A percentile compares a stretch with the other conserved stretches of the same genome.
These are phyloP conservation scores for Nigrospora oryzae DNA, from an alignment of 2,329 filamentous ascomycete species.

Conservation along the genomic window DNA sequence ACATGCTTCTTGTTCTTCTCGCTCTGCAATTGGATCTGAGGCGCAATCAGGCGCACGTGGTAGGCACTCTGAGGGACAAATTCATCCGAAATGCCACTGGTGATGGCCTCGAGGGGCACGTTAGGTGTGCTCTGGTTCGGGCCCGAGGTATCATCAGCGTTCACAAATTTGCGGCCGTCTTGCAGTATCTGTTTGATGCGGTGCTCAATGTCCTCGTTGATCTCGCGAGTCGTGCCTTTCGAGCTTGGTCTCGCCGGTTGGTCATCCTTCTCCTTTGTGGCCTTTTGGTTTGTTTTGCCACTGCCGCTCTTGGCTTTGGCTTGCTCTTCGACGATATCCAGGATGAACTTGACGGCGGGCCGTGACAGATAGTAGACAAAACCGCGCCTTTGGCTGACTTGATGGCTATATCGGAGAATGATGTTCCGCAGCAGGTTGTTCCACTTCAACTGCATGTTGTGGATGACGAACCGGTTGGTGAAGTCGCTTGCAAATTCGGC, in stretches of 20 bases:
- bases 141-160: constrained; percentile 51
- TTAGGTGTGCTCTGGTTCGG: constrained; percentile 21
- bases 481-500: constrained; percentile 89
- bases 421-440: constrained; percentile 95
- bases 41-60: constrained; percentile 88
- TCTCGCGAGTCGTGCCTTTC: constrained; percentile 44
- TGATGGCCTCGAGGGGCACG: constrained; percentile 51
- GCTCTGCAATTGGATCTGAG: constrained; percentile 95
- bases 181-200: constrained; percentile 78
- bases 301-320: constrained; percentile 53
- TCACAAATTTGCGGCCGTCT: constrained; percentile 76
- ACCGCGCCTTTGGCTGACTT: constrained; percentile 89
- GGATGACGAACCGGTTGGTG: constrained; percentile 95
- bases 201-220: constrained; percentile 63
- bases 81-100: constrained; percentile 73
- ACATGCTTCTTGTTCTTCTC: constrained; percentile 97
- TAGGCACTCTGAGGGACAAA: constrained; percentile 91
- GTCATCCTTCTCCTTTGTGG: constrained; percentile 14
- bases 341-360: constrained; percentile 91
- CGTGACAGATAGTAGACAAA: constrained; percentile 98
- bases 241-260: constrained; percentile 25
- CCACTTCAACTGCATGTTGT: constrained; percentile 97
- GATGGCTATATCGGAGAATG: constrained; percentile 92
- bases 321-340: constrained; percentile 95
- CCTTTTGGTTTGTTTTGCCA: constrained; percentile 7